These are phyloP conservation scores for Talaromyces ruber DNA, from an alignment of 495 filamentous ascomycete genomes.

Conservation along the genomic window DNA sequence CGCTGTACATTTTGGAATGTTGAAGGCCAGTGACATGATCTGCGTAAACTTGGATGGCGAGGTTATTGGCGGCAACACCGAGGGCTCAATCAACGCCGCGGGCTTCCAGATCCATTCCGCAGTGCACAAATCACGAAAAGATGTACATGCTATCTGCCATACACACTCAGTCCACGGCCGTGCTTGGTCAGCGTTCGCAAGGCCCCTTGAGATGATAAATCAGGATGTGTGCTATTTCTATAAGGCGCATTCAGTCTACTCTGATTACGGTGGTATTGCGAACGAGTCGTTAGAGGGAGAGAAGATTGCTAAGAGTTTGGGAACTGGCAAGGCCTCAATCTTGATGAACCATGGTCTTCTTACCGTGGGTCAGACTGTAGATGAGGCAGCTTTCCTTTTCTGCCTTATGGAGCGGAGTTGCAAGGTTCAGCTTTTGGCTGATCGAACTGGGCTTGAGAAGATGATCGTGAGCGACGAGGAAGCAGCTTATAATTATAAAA, in stretches of 20 bases:
- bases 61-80: constrained; percentile 31
- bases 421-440: constrained; percentile 38
- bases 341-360: constrained; percentile 48
- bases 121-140: constrained; percentile 17
- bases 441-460: constrained; percentile 33
- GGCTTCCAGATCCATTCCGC: constrained; percentile 48
- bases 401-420: constrained; percentile 42
- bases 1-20: constrained; percentile 21
- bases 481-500: constrained; percentile 42
- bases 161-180: constrained; percentile 18
- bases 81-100: constrained; percentile 39
- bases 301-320: constrained; percentile 41
- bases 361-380: constrained; percentile 42
- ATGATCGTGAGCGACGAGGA: constrained; percentile 39
- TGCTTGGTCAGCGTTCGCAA: constrained; percentile 19
- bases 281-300: constrained; percentile 40
- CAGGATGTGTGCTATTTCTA: constrained; percentile 46
- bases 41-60: constrained; percentile 16
- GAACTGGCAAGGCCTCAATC: constrained; percentile 33
- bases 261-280: constrained; percentile 46
- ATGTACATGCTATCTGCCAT: constrained; percentile 27
- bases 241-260: constrained; percentile 41
- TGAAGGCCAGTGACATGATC: constrained; percentile 25
- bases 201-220: constrained; percentile 23
- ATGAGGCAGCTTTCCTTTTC: constrained; percentile 49